phyloP scores from a whole-genome alignment of 225 moss, liverwort and hornwort species.

The Pseudoscleropodium purum region DNA sequence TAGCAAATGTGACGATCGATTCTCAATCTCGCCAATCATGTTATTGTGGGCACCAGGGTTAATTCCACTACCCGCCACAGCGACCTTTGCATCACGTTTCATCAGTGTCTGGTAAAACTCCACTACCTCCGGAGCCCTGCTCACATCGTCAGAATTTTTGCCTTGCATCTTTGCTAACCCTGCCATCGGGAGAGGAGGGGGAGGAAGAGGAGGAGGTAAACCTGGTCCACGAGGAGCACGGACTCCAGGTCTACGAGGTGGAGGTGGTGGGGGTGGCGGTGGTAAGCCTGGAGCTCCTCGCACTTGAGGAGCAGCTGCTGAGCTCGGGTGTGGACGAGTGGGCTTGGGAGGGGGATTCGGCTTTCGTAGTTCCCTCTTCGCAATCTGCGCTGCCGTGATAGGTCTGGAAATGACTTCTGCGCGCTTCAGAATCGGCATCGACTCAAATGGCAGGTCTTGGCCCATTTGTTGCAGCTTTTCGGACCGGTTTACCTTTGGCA shows the following conservation, averaged over 20 bases:
- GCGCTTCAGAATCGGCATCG: background rate
- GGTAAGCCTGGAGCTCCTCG: constrained; percentile 21
- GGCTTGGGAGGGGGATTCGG: constrained; percentile 69
- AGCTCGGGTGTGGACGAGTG: background rate
- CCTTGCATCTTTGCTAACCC: constrained; percentile 17
- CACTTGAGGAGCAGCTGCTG: background rate
- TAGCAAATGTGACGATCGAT: constrained; percentile 64
- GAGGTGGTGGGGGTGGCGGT: constrained; percentile 22
- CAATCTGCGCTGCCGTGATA: constrained; percentile 41
- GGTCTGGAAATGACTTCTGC: constrained; percentile 24
- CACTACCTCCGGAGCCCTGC: constrained; percentile 73
- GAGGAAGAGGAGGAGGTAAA: constrained; percentile 13
- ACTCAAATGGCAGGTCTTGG: background rate
- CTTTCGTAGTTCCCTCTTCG: constrained; percentile 57
- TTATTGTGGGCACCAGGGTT: constrained; percentile 47
- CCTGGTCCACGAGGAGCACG: background rate
- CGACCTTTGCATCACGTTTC: constrained; percentile 64
- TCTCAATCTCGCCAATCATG: constrained; percentile 81
- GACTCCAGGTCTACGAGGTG: background rate
- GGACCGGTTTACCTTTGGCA: constrained; percentile 14
- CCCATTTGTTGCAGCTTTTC: background rate
- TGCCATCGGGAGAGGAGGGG: constrained; percentile 36
- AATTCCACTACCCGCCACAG: background rate
- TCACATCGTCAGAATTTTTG: constrained; percentile 35
- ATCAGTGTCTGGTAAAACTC: constrained; percentile 79